Percentiles rank a stretch among this genome's conserved stretches.
Evolutionary conservation across 1,139 yeast genomes (phyloP).

Genomic region (Saccharomycopsis hybrid): DNA sequence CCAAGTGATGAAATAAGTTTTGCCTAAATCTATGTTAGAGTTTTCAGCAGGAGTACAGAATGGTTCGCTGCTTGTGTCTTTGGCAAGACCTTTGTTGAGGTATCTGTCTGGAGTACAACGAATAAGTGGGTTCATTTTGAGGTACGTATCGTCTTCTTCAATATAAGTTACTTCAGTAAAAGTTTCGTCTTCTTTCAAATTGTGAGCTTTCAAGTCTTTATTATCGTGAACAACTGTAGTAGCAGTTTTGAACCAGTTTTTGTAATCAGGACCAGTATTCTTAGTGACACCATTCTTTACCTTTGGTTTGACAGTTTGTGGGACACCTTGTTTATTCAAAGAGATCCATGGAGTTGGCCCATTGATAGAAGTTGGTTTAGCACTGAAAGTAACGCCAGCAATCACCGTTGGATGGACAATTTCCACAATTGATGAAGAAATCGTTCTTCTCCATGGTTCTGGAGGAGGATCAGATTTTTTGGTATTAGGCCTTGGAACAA

Average conservation of each 20-base stretch:
- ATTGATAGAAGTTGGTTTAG: conserved; percentile 60
- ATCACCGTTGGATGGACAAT: conserved; percentile 76
- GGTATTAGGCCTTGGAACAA: conserved; percentile 27
- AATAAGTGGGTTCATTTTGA: conserved; percentile 64
- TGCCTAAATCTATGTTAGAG: conserved; percentile 45
- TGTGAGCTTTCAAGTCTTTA: conserved; percentile 62
- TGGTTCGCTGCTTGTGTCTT: conserved; percentile 55
- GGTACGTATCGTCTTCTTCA: conserved; percentile 66
- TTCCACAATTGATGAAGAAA: conserved; percentile 48
- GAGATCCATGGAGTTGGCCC: conserved; percentile 81
- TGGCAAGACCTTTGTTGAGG: conserved; percentile 56
- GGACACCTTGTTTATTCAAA: conserved; percentile 69
- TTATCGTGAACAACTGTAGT: conserved; percentile 50
- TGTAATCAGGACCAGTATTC: conserved; percentile 64
- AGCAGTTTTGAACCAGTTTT: conserved; percentile 70
- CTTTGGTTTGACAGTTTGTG: conserved; percentile 71
- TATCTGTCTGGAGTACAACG: conserved; percentile 81
- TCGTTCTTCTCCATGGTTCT: conserved; percentile 71
- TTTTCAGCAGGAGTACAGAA: conserved; percentile 76
- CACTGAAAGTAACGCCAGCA: conserved; percentile 74
- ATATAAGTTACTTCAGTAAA: conserved; percentile 47
- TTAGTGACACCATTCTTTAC: conserved; percentile 63
- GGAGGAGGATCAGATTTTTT: conserved; percentile 34
- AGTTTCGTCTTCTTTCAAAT: conserved; percentile 53
- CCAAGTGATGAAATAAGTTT: conserved; percentile 77